Evolutionary conservation across 345 rosid genomes (phyloP), one percentile per base, ranked within the genome.

Genomic region (Orychophragmus violaceus): DNA sequence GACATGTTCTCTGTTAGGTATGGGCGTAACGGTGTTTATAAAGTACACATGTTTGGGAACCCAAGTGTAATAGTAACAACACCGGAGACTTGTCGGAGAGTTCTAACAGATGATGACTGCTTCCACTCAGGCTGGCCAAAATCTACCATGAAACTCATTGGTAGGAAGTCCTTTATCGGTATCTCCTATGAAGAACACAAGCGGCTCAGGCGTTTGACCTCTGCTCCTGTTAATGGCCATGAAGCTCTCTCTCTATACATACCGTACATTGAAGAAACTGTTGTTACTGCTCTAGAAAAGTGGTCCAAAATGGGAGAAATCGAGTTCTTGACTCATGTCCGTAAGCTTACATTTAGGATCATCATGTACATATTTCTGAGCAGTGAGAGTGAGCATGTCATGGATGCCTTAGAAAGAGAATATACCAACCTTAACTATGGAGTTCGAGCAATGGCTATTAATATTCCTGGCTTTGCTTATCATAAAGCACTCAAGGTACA

Each of bases 401-500:
- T 88, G 87, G 95, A 83, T 51, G 84, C 79, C 16, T 59, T 93
- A 51, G 97, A 93, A 80, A 76, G 61, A 69, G 88, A 89, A 68
- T 92, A 87, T 64, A 85, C 95, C 0, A 48, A 71, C 1, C 95
- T 92, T 39, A 92, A 92, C 64, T 72, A 74, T 29, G 98, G 96
- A 51, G 85, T 92, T 60, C 71, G 98, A 68, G 90, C 96, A 57
- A 87, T 89, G 98, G 87, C 89, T 6, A 80, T 92, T 69, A 89
- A 89, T 74, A 18, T 89, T 61, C 98, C 95, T 0, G 98, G 98
- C 10, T 92, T 92, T 64, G 88, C 89, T 56, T 92, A 85, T 77
- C 74, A 89, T 62, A 77, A 76, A 59, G 98, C 96, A 25, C 84
- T 89, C 9, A 89, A 87, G 95, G 98, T 88, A 30, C 8, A 30